Percentiles rank a stretch among this genome's conserved stretches.
Evolutionary conservation across 768 basidiomycete species (phyloP).

Genomic region (Rhodotorula kratochvilovae): DNA sequence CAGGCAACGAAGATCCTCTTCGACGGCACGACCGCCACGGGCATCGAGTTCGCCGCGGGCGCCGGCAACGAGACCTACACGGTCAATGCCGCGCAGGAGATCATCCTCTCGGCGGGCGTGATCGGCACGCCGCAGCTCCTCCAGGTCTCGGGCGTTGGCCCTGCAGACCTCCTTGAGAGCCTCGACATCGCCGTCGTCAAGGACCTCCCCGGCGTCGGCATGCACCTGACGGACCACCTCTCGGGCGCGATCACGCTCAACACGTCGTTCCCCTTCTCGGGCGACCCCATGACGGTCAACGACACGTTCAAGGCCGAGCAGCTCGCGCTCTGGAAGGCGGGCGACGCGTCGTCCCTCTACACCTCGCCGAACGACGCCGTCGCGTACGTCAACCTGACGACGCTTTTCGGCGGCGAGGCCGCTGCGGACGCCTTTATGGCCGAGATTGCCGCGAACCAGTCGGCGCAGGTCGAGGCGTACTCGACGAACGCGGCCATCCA

Average conservation of each 20-base stretch:
- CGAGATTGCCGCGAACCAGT: slow-evolving; percentile 58
- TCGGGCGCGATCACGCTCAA: slow-evolving; percentile 34
- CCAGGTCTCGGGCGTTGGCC: slow-evolving; percentile 53
- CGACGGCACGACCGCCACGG: slow-evolving; percentile 48
- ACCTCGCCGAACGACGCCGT: slow-evolving; percentile 64
- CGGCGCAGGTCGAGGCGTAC: slow-evolving; percentile 44
- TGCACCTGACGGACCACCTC: slow-evolving; percentile 49
- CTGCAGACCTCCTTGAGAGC: slow-evolving; percentile 44
- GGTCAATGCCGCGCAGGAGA: slow-evolving; percentile 50
- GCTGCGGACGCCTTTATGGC: slow-evolving; percentile 52
- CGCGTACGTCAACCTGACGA: slow-evolving; percentile 58
- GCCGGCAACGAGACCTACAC: slow-evolving; percentile 42
- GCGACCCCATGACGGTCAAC: slow-evolving; percentile 37
- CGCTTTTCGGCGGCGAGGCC: slow-evolving; percentile 52
- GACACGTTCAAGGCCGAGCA: slow-evolving; percentile 35
- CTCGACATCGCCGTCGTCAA: slow-evolving; percentile 47
- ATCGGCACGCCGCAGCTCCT: slow-evolving; percentile 48
- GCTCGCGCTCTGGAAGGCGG: slow-evolving; percentile 32
- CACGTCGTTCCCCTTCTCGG: slow-evolving; percentile 30
- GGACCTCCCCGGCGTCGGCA: slow-evolving; percentile 52
- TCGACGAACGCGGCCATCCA: slow-evolving; percentile 16
- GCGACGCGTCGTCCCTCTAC: slow-evolving; percentile 36
- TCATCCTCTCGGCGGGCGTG: slow-evolving; percentile 49
- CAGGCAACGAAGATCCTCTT: slow-evolving; percentile 51
- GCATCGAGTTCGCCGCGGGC: slow-evolving; percentile 47